Base-by-base conservation (phyloP, 2,329 filamentous ascomycete species). In the Magnaporthiopsis rhizophila region DNA sequence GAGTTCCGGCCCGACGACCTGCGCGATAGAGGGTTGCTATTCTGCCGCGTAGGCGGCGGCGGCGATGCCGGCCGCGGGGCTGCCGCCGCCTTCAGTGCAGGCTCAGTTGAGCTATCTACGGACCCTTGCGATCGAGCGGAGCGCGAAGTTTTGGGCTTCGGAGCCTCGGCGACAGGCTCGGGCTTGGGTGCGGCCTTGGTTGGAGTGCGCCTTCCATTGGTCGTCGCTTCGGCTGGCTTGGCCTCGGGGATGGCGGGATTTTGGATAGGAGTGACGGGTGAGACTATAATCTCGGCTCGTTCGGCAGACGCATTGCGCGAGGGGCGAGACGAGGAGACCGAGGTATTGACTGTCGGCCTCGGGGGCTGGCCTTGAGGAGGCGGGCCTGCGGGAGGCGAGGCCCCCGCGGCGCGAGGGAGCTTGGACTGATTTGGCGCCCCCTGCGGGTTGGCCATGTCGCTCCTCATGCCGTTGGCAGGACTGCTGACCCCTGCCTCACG, bases 81-180 rank as follows among this genome's bases (percentile, higher is more conserved):
- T 68, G 70, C 18, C 68, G 70, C 73, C 65, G 73, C 77, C 69
- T 79, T 79, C 45, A 85, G 73, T 1, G 77, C 74, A 4, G 82
- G 79, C 67, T 91, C 89, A 32, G 83, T 83, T 2, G 82, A 83
- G 69, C 85, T 90, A 68, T 95, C 91, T 15, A 90, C 78, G 0
- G 89, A 89, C 34, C 83, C 82, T 71, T 89, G 87, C 50, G 83
- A 80, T 24, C 86, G 82, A 58, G 81, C 80, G 67, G 85, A 83
- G 58, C 85, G 82, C 13, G 70, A 65, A 32, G 84, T 76, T 63
- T 77, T 78, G 4, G 78, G 76, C 62, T 75, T 78, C n/a, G 81
- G 79, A 36, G 65, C 64, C 13, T 76, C 73, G 30, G 69, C 69
- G 13, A 28, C 72, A 36, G 73, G 56, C 62, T 76, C 76, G 30